Evolutionary conservation across 768 basidiomycete genomes (phyloP), one percentile per base, ranked within the genome.

Genomic region (Mrakia gelida): DNA sequence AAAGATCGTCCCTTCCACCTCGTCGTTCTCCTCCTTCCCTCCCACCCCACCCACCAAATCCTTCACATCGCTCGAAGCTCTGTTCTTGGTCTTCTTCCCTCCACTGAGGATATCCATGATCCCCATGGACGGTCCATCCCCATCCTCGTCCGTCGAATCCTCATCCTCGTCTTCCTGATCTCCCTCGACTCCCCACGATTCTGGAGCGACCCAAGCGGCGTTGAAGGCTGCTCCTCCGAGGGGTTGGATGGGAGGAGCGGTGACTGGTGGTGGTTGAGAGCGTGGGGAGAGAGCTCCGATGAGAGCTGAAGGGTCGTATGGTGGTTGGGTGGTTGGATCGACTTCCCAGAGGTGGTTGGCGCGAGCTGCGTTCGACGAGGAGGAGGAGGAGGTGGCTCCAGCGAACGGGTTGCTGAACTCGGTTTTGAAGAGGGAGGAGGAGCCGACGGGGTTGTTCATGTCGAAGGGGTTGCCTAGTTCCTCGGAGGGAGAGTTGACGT

Each of bases 171-270:
- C 82, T n/a, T 81, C 41, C 74, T 82, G 82, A 79, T 85, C 80
- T n/a, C 82, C 83, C 80, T 85, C 82, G 15, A 87, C 86, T n/a
- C 86, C 86, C 86, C 86, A 87, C 32, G 85, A 85, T 79, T 87
- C 86, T 2, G 86, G 86, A 11, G 86, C 86, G n/a, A 75, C 67
- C 78, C 78, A 79, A 4, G 74, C 78, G 34, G 67, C 74, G 30
- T 75, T 75, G 74, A 67, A 43, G 30, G 34, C 23, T 21, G 32
- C 67, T 71, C 41, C 71, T 73, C 72, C 32, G 8, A 43, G 45
- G 32, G 74, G 30, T 23, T 34, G 43, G 16, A 78, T 78, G 0
- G 77, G 72, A 18, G 77, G 76, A 43, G 76, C 76, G 41, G 34
- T 38, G 34, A 70, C 67, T 1, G 67, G 67, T 1, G 23, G 23